Evolutionary conservation across 164 flowering plant species (phyloP).

Genomic region (Aristolochia californica): DNA sequence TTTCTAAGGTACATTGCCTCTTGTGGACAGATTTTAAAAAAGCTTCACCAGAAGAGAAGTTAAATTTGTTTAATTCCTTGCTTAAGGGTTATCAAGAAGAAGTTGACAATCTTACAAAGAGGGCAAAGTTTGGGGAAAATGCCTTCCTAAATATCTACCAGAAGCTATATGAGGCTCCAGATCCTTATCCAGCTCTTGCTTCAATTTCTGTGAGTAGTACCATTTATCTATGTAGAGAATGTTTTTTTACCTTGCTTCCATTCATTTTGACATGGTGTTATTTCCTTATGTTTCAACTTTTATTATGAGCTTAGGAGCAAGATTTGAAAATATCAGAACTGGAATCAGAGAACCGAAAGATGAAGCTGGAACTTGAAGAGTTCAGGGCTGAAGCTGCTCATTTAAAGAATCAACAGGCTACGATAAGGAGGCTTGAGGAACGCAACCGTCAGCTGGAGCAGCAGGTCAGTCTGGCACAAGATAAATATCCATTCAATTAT

Average conservation of each 20-base stretch:
- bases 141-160: slow-evolving; percentile 96
- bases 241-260: background rate
- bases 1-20: background rate
- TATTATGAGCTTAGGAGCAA: slow-evolving; percentile 54
- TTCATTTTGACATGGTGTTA: background rate
- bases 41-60: slow-evolving; percentile 85
- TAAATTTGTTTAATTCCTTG: slow-evolving; percentile 71
- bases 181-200: slow-evolving; percentile 93
- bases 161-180: slow-evolving; percentile 97
- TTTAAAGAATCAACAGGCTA: slow-evolving; percentile 96
- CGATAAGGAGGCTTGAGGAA: slow-evolving; percentile 96
- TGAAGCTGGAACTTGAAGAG: slow-evolving; percentile 98
- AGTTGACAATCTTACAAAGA: slow-evolving; percentile 95
- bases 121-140: slow-evolving; percentile 98
- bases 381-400: slow-evolving; percentile 91
- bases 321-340: slow-evolving; percentile 66
- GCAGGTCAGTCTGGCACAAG: slow-evolving; percentile 45
- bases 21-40: slow-evolving; percentile 73
- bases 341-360: slow-evolving; percentile 88
- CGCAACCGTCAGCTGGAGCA: slow-evolving; percentile 91
- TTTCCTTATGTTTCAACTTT: too few relatives aligned
- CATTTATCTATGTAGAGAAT: background rate
- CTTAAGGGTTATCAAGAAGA: slow-evolving; percentile 98
- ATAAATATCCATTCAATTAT: background rate
- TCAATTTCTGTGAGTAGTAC: slow-evolving; percentile 65